Conservation (phyloP, 1,284 basidiomycete species). For the Austroboletus niveus region DNA sequence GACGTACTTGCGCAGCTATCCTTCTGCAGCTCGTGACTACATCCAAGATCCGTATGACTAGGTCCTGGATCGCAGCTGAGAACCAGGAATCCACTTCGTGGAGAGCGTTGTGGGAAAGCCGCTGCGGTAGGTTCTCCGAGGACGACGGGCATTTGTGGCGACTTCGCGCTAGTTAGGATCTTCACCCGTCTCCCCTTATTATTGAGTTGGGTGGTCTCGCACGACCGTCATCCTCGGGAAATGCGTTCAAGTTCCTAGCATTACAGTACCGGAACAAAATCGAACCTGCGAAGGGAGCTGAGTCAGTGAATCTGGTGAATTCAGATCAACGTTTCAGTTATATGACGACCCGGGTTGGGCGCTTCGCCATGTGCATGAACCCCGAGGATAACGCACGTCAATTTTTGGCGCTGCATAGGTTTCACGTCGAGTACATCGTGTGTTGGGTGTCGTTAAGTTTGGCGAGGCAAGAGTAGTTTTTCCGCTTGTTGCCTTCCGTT, state of each 20-base stretch:
- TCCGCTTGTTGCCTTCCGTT: neutral
- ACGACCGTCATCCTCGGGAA: conserved; percentile 8
- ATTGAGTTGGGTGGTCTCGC: conserved; percentile 5
- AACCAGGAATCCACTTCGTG: conserved; percentile 6
- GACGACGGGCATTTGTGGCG: conserved; percentile 4
- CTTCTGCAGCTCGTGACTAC: neutral
- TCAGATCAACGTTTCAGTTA: conserved; percentile 2
- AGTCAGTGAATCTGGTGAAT: conserved; percentile 9
- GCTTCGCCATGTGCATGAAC: neutral
- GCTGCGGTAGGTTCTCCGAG: conserved; percentile 14
- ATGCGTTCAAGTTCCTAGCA: neutral
- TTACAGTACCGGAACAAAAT: conserved; percentile 1
- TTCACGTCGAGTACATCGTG: neutral
- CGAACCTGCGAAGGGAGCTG: conserved; percentile 3
- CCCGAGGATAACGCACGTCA: neutral
- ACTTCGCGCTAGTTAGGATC: neutral
- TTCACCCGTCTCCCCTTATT: neutral
- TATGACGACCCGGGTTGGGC: neutral
- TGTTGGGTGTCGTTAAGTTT: neutral
- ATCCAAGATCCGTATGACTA: conserved; percentile 1
- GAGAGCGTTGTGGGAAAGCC: conserved; percentile 5
- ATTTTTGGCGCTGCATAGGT: neutral
- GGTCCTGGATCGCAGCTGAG: neutral
- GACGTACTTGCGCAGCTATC: neutral
- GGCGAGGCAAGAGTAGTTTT: neutral